phyloP scores from a whole-genome alignment of 2,329 filamentous ascomycete species.

The Microcyclosporella mali region DNA sequence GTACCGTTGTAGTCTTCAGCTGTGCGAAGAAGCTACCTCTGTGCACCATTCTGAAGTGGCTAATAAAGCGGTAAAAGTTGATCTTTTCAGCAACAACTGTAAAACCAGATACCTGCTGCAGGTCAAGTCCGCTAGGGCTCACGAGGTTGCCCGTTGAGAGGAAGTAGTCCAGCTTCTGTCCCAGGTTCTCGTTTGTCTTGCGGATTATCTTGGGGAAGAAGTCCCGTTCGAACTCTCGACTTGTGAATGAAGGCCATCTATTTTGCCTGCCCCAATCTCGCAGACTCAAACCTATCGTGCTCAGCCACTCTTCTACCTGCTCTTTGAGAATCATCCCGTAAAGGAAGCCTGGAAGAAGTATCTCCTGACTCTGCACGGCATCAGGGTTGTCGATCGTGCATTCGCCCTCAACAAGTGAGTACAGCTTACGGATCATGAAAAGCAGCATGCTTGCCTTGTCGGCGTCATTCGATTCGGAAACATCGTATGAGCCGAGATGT shows the following conservation, averaged over 20 bases:
- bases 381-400: slow-evolving; percentile 94
- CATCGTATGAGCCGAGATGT: slow-evolving; percentile 78
- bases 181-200: slow-evolving; percentile 81
- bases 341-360: slow-evolving; percentile 84
- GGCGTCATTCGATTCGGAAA: slow-evolving; percentile 73
- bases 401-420: slow-evolving; percentile 84
- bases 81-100: slow-evolving; percentile 97
- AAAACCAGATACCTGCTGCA: slow-evolving; percentile 92
- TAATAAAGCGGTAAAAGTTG: slow-evolving; percentile 97
- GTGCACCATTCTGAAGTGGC: slow-evolving; percentile 98
- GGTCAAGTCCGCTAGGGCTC: slow-evolving; percentile 83
- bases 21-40: slow-evolving; percentile 98
- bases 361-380: slow-evolving; percentile 92
- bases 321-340: slow-evolving; percentile 97
- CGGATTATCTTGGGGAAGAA: slow-evolving; percentile 73
- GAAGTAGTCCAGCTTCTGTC: slow-evolving; percentile 86
- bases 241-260: slow-evolving; percentile 58
- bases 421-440: slow-evolving; percentile 95
- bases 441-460: slow-evolving; percentile 93
- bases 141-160: slow-evolving; percentile 90
- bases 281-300: slow-evolving; percentile 46
- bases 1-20: slow-evolving; percentile 91
- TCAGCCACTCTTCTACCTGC: slow-evolving; percentile 80
- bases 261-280: slow-evolving; percentile 51
- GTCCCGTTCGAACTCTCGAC: slow-evolving; percentile 69